Conservation (phyloP, 1,139 yeast genomes). For the Hansenula lynferdii region DNA sequence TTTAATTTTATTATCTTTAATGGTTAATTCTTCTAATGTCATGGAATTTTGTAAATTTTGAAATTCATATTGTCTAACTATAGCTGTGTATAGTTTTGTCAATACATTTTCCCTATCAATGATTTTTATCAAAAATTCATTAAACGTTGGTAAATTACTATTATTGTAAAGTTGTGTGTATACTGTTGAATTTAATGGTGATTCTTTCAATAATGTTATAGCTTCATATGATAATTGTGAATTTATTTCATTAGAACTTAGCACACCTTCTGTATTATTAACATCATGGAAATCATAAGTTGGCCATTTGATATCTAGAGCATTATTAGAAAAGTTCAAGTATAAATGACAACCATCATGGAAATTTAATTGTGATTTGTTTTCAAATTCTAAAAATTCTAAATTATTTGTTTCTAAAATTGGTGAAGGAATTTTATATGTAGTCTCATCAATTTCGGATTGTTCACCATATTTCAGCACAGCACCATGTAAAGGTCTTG, state of each 20-base stretch:
- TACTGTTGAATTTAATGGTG: constrained; percentile 22
- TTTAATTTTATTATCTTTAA: constrained; percentile 13
- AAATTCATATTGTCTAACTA: constrained; percentile 17
- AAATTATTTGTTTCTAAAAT: constrained; percentile 14
- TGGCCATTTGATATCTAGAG: constrained; percentile 22
- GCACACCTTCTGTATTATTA: constrained; percentile 6
- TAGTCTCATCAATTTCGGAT: constrained; percentile 6
- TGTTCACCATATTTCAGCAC: constrained; percentile 9
- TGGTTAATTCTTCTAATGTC: constrained; percentile 12
- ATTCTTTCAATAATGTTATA: constrained; percentile 18
- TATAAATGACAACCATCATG: constrained; percentile 26
- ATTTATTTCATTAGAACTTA: constrained; percentile 20
- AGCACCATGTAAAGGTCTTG: constrained; percentile 10
- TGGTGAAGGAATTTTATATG: constrained; percentile 18
- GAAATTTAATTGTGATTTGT: not conserved
- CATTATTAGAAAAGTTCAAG: constrained; percentile 18
- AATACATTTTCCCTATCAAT: constrained; percentile 9
- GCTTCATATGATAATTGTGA: constrained; percentile 20
- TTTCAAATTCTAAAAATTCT: constrained; percentile 23
- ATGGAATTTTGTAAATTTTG: constrained; percentile 17
- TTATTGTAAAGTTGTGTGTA: constrained; percentile 18
- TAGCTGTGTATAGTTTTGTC: constrained; percentile 12
- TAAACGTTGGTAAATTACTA: constrained; percentile 12
- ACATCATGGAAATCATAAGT: constrained; percentile 14
- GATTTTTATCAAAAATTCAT: constrained; percentile 4